Evolutionary conservation across 192 early-diverging fungal species (phyloP).

Genomic region (Coemansia sp.): DNA sequence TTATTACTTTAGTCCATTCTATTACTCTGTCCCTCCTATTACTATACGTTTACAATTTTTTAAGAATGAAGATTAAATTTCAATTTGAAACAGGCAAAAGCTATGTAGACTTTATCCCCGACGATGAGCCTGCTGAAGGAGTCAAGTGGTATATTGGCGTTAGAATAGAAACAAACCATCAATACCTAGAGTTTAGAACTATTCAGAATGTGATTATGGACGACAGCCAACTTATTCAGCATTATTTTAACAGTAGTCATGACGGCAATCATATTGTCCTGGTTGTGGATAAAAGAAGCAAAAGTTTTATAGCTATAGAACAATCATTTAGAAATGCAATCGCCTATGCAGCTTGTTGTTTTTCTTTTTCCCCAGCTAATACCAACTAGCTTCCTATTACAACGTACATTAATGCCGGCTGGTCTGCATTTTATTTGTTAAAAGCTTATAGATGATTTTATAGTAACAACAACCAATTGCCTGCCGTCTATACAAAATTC

Average conservation of each 20-base stretch:
- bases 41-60: background rate
- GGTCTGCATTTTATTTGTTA: too few species aligned
- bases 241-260: background rate
- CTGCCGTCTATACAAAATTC: too few species aligned
- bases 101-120: background rate
- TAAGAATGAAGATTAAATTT: background rate
- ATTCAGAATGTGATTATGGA: background rate
- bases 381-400: background rate
- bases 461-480: too few species aligned
- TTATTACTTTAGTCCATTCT: background rate
- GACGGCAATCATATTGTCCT: background rate
- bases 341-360: background rate
- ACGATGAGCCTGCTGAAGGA: background rate
- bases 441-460: too few species aligned
- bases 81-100: constrained; percentile 2
- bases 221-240: background rate
- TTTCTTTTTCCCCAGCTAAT: background rate
- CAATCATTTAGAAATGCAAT: background rate
- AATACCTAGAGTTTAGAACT: background rate
- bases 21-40: background rate
- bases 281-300: constrained; percentile 1
- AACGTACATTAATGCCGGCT: background rate
- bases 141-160: constrained; percentile 5
- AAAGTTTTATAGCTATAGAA: background rate
- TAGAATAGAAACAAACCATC: background rate